phyloP scores from a whole-genome alignment of 352 stramenopile genomes.

The Phytophthora cactorum region DNA sequence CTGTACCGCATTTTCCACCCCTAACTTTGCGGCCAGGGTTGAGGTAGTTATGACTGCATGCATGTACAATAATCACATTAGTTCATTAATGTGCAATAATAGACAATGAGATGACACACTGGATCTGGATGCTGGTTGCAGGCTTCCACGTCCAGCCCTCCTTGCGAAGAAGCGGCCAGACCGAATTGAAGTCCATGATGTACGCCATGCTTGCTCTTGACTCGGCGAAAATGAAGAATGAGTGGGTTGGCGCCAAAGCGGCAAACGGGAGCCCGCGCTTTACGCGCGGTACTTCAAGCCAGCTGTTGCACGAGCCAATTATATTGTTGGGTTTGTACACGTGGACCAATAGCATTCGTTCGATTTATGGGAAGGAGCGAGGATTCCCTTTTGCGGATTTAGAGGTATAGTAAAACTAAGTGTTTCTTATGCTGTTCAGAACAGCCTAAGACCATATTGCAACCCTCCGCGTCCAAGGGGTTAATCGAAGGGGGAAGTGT shows the following conservation, averaged over 20 bases:
- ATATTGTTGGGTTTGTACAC: background rate
- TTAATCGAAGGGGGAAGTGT: too few species aligned
- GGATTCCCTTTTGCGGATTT: too few species aligned
- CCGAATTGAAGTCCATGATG: background rate
- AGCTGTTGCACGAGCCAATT: background rate
- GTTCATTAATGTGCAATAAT: background rate
- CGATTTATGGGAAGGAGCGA: background rate
- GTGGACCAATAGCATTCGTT: background rate
- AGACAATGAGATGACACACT: background rate
- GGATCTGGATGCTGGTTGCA: background rate
- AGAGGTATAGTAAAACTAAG: too few species aligned
- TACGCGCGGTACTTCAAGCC: background rate
- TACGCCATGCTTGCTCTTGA: background rate
- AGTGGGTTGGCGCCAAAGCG: background rate
- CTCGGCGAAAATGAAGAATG: background rate
- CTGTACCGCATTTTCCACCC: background rate
- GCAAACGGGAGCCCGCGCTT: background rate
- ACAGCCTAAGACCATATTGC: too few species aligned
- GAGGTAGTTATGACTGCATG: background rate
- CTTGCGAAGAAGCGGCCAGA: background rate
- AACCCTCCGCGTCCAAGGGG: too few species aligned
- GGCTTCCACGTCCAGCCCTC: background rate
- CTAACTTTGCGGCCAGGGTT: background rate
- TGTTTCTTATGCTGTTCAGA: too few species aligned
- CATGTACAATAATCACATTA: background rate